phyloP scores from a whole-genome alignment of 2,329 filamentous ascomycete genomes.

The Phyllosticta paracitricarpa region DNA sequence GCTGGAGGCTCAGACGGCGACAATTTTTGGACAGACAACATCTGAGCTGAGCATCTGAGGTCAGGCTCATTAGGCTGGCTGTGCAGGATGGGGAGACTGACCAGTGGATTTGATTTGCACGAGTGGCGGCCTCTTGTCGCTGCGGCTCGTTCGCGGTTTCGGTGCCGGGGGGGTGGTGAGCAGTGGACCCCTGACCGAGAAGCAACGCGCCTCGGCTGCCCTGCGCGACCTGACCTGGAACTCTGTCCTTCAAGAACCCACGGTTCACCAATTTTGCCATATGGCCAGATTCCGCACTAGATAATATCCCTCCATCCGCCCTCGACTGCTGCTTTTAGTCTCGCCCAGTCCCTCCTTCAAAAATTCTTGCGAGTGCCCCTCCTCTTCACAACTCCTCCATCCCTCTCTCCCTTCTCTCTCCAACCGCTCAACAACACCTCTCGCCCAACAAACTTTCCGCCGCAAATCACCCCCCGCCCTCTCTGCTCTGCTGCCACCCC shows the following conservation, averaged over 20 bases:
- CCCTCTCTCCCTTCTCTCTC: not conserved
- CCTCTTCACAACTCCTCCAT: not conserved
- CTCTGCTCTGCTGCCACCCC: not conserved
- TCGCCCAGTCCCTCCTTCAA: not conserved
- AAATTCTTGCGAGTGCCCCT: not conserved
- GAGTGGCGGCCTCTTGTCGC: not conserved
- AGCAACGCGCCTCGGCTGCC: not conserved
- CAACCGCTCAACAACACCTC: constrained; percentile 5
- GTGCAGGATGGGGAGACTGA: not conserved
- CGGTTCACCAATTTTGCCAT: constrained; percentile 3
- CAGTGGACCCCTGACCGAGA: not conserved
- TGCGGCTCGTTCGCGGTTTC: not conserved
- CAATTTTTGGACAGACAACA: not conserved
- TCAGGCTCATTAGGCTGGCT: not conserved
- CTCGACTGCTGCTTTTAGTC: not conserved
- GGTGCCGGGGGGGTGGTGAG: not conserved
- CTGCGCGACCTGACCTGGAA: constrained; percentile 5
- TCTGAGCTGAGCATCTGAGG: not conserved
- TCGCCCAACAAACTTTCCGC: constrained; percentile 10
- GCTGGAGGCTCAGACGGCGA: not conserved
- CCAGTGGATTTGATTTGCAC: not conserved
- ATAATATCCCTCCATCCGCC: not conserved
- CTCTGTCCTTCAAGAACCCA: constrained; percentile 6
- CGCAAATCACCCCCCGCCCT: not conserved
- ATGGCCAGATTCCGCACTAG: not conserved